Evolutionary conservation across 2,329 filamentous ascomycete genomes (phyloP), one percentile per base, ranked within the genome.

Genomic region (Colletotrichum navitas): DNA sequence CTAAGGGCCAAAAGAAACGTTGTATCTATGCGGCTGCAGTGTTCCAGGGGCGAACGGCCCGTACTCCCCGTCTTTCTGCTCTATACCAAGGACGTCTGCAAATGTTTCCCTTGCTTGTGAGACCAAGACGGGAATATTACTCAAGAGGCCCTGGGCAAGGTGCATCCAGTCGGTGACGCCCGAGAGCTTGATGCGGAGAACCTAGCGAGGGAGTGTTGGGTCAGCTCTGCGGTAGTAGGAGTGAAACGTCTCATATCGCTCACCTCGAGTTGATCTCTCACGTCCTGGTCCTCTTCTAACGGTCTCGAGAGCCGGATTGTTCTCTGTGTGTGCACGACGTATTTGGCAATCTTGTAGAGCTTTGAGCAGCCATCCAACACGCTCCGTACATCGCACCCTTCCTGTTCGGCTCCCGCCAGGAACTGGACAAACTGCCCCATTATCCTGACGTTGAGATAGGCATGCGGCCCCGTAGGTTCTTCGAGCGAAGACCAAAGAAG

Each of bases 311-410:
- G n/a, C 26, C 68, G 26, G 34, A 68, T 59, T 0, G 36, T 52
- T 41, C 68, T 43, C 49, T 59, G 68, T 10, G 68, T 68, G 8
- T 71, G 58, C 7, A 71, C 68, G 58, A 39, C 58, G 43, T 71
- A 71, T 45, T 68, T 71, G 32, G 58, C 68, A 39, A 71, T 56
- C 29, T 68, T 71, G 58, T 68, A 56, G n/a, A 71, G 61, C 58
- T 63, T 68, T 8, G 58, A 71, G 52, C 64, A 68, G 58, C 68
- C 68, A 18, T 71, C 64, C 43, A 71, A 18, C 26, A 68, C 26
- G n/a, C 26, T 54, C 18, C 24, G 43, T 8, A 68, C 16, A n/a
- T 71, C 64, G 36, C 58, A 68, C 21, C 68, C 66, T 45, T 65
- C 69, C n/a, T 69, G 61, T n/a, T 49, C 45, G 24, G 65, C 34